Evolutionary conservation across 495 filamentous ascomycete species (phyloP), one percentile per base, ranked within the genome.

Genomic region (Penicillium crystallinum): DNA sequence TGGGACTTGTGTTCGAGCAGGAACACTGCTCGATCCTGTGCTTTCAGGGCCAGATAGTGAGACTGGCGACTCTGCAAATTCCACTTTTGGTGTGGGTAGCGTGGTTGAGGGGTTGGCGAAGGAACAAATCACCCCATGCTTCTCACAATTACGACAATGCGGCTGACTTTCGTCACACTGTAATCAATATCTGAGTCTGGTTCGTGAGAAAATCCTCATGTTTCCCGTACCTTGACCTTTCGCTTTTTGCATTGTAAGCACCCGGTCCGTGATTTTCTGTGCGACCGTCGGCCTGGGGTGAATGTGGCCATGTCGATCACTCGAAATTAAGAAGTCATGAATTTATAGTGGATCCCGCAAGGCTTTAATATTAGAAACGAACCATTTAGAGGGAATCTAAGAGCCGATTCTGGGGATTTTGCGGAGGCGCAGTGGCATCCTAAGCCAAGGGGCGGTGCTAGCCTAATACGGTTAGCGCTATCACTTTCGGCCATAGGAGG

Each of bases 221-320:
- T 8, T 23, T 22, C n/a, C 8, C 42, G 22, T 22, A 53, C 55
- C 50, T 57, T 57, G 19, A 57, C 55, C 18, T 57, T 57, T 2
- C 55, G 36, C 22, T 31, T 39, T 27, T 53, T 57, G 44, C 55
- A 57, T 38, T 48, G 55, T n/a, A 39, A 14, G 29, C 55, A 57
- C 1, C 55, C 55, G 2, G 35, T 19, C 11, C 50, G 43, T 14
- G 55, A 57, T 19, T 57, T 57, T 12, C 43, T 49, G 36, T 57
- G 55, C 5, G 49, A 54, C n/a, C 55, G 55, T 9, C 55, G 55
- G 4, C 55, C 49, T 23, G 31, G 31, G 6, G 47, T 17, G 9
- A 46, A 21, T 25, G 35, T 45, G 9, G 21, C 15, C 40, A 40
- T 56, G 10, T 38, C 47, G 18, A 41, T 11, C 12, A 22, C 34